Evolutionary conservation across 192 early-diverging fungal species (phyloP).

Genomic region (Umbelopsis sp.): DNA sequence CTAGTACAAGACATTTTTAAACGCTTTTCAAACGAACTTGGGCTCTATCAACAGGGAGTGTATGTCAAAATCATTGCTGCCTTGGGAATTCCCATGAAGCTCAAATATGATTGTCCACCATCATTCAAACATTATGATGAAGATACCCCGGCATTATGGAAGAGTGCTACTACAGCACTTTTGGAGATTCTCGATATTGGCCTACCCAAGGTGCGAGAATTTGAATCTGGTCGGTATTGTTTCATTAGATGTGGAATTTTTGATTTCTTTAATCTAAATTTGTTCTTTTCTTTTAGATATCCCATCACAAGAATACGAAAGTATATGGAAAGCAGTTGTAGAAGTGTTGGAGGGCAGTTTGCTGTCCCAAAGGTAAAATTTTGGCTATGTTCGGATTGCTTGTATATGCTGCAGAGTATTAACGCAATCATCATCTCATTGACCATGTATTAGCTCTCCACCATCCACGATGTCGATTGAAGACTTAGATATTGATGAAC

Average conservation of each 20-base stretch:
- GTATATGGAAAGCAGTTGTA: constrained; percentile 55
- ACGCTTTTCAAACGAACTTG: constrained; percentile 44
- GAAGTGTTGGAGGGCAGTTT: constrained; percentile 64
- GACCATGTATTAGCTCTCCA: too few species aligned
- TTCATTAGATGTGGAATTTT: neutral
- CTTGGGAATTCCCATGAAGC: constrained; percentile 71
- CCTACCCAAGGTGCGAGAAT: constrained; percentile 40
- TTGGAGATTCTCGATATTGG: constrained; percentile 59
- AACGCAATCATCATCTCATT: too few species aligned
- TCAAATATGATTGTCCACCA: constrained; percentile 77
- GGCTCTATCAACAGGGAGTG: constrained; percentile 54
- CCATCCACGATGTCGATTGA: constrained; percentile 56
- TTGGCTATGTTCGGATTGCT: neutral
- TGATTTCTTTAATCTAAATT: too few species aligned
- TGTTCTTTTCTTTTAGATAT: constrained; percentile 46
- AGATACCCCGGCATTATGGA: constrained; percentile 73
- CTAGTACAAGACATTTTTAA: constrained; percentile 59
- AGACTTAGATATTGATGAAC: constrained; percentile 66
- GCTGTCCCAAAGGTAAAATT: constrained; percentile 57
- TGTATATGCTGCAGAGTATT: neutral
- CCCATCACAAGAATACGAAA: constrained; percentile 49
- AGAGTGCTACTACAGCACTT: constrained; percentile 61
- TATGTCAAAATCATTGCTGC: constrained; percentile 55
- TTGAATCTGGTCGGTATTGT: constrained; percentile 37
- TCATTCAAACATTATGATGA: constrained; percentile 63